Percentiles rank a stretch among this genome's conserved stretches.
phyloP scores from a whole-genome alignment of 129 eudicot genomes.

The Ambrosia trifida region DNA sequence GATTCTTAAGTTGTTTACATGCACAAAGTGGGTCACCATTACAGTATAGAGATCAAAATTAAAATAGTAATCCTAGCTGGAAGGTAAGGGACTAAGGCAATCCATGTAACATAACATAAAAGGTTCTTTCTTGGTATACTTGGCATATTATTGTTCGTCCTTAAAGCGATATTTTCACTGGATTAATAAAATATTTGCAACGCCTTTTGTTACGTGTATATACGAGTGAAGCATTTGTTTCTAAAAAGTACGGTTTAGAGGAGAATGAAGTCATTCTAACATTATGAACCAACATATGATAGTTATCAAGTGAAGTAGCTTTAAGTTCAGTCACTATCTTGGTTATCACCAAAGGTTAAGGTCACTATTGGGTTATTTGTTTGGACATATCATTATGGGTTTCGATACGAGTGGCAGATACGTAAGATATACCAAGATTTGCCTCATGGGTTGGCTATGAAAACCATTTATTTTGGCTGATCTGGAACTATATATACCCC shows the following conservation, averaged over 20 bases:
- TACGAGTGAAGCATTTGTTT: not conserved
- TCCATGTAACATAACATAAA: not conserved
- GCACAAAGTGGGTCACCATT: conserved; percentile 6
- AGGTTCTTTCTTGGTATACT: not conserved
- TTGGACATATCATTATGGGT: not conserved
- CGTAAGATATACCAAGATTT: conserved; percentile 23
- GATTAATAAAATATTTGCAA: not conserved
- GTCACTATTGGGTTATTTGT: not conserved
- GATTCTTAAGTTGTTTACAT: conserved; percentile 1
- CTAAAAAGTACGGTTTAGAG: not conserved
- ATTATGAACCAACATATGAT: not conserved
- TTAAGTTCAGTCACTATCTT: not conserved
- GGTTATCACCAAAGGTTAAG: not conserved
- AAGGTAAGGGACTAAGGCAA: conserved; percentile 8
- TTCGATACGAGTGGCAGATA: conserved; percentile 20
- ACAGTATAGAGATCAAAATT: conserved; percentile 11
- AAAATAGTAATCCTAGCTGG: not conserved
- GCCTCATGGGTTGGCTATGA: conserved; percentile 9
- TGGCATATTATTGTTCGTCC: not conserved
- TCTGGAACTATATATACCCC: conserved; percentile 45
- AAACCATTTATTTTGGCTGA: conserved; percentile 7
- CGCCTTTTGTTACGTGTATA: not conserved
- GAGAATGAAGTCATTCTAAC: not conserved
- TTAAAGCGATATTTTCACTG: not conserved
- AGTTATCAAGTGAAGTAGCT: not conserved